Conservation (phyloP, 108 stramenopile genomes). For the Pseudonitzschia multistriata region DNA sequence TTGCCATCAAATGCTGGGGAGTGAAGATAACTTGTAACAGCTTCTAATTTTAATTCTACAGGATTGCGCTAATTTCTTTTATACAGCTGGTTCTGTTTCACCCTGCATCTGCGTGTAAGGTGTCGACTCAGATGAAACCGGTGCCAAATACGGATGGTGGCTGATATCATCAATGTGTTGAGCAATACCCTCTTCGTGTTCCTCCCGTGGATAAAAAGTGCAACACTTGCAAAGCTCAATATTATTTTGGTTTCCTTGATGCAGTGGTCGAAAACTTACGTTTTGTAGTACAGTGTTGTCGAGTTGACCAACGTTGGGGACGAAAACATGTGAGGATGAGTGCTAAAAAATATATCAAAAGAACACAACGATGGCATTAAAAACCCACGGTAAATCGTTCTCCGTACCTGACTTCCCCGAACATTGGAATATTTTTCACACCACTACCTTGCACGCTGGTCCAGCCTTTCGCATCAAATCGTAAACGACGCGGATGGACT, state of each 20-base stretch:
- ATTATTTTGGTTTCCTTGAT: slow-evolving; percentile 37
- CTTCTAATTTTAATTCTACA: slow-evolving; percentile 7
- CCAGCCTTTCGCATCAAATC: slow-evolving; percentile 74
- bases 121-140: slow-evolving; percentile 11
- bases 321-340: background rate
- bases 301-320: background rate
- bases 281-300: background rate
- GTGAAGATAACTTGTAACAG: too few species aligned
- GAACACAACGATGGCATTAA: background rate
- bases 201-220: slow-evolving; percentile 75
- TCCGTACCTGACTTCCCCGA: slow-evolving; percentile 81
- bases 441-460: slow-evolving; percentile 77
- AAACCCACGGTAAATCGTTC: background rate
- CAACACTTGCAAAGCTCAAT: slow-evolving; percentile 55
- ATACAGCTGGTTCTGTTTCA: slow-evolving; percentile 16
- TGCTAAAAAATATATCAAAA: background rate
- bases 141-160: slow-evolving; percentile 49
- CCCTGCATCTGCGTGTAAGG: slow-evolving; percentile 8
- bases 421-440: slow-evolving; percentile 79
- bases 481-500: slow-evolving; percentile 68
- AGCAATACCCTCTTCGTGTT: slow-evolving; percentile 53
- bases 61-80: background rate
- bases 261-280: slow-evolving; percentile 58
- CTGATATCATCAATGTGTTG: slow-evolving; percentile 24
- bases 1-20: too few species aligned